phyloP scores from a whole-genome alignment of 148 eudicot species.

The Vaccinium corymbosum region DNA sequence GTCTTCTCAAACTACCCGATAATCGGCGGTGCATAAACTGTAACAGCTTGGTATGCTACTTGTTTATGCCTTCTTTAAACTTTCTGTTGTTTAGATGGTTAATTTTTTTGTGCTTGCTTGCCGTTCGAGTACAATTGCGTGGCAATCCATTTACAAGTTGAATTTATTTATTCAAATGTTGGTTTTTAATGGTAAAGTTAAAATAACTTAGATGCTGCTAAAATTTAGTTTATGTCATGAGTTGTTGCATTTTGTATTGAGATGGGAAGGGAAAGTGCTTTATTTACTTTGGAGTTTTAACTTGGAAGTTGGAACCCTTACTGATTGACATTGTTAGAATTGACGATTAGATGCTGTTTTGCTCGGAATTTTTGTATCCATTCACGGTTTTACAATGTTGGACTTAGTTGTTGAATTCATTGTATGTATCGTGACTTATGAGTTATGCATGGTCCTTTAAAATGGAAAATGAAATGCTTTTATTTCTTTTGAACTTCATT shows the following conservation, averaged over 20 bases:
- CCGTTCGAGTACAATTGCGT: not conserved
- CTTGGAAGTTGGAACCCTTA: not conserved
- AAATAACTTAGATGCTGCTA: not conserved
- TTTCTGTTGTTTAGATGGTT: not conserved
- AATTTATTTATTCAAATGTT: not conserved
- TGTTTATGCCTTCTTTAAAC: not conserved
- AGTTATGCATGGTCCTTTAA: not conserved
- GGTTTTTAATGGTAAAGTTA: not conserved
- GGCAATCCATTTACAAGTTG: not conserved
- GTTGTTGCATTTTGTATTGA: not conserved
- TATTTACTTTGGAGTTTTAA: not conserved
- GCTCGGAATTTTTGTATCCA: not conserved
- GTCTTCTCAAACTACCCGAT: slow-evolving; percentile 65
- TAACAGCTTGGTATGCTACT: slow-evolving; percentile 48
- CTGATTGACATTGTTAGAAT: not conserved
- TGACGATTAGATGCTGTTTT: not conserved
- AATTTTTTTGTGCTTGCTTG: not conserved
- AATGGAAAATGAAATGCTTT: not conserved
- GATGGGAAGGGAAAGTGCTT: not conserved
- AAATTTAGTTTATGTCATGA: not conserved
- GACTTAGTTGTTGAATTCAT: not conserved
- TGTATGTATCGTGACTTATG: not conserved
- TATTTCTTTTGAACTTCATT: not conserved
- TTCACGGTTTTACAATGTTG: not conserved
- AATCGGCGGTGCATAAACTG: slow-evolving; percentile 81